Conservation (phyloP, 495 filamentous ascomycete genomes). For the Hypoxylon lenormandii region DNA sequence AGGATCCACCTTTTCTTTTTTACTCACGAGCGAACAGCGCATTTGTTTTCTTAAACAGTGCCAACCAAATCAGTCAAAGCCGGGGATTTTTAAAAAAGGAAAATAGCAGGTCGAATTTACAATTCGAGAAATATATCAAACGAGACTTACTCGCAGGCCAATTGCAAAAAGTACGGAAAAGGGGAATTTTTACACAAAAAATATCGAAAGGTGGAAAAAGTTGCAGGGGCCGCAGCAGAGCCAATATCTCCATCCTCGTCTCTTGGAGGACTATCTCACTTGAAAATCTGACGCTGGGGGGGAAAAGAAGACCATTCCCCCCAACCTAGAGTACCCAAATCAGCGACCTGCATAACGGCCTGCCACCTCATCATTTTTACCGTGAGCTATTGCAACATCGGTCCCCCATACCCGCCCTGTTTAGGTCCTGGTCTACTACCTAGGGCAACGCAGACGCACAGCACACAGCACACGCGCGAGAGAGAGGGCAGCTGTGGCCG, state of each 20-base stretch:
- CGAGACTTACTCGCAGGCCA: slow-evolving; percentile 17
- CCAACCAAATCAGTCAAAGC: slow-evolving; percentile 32
- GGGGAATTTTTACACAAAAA: slow-evolving; percentile 7
- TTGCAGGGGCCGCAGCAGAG: slow-evolving; percentile 37
- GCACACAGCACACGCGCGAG: slow-evolving; percentile 24
- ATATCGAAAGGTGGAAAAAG: neutral
- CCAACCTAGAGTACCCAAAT: slow-evolving; percentile 54
- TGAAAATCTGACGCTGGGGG: slow-evolving; percentile 49
- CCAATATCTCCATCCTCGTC: slow-evolving; percentile 42
- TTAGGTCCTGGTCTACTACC: slow-evolving; percentile 49
- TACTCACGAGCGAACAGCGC: slow-evolving; percentile 34
- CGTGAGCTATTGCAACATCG: slow-evolving; percentile 56
- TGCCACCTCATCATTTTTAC: slow-evolving; percentile 54
- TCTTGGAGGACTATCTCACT: slow-evolving; percentile 43
- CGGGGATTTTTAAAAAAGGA: slow-evolving; percentile 9
- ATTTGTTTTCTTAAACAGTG: slow-evolving; percentile 24
- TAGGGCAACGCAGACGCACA: slow-evolving; percentile 49
- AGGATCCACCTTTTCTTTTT: slow-evolving; percentile 41
- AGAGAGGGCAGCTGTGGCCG: slow-evolving; percentile 41
- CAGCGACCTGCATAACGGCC: slow-evolving; percentile 53
- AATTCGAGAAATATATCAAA: slow-evolving; percentile 27
- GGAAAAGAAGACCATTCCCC: slow-evolving; percentile 38
- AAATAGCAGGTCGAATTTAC: slow-evolving; percentile 12
- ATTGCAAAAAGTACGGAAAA: slow-evolving; percentile 19
- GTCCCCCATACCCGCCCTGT: slow-evolving; percentile 51